These are phyloP conservation scores for Coniferiporia sulphurascens DNA, from an alignment of 1,284 basidiomycete species.

Conservation along the genomic window DNA sequence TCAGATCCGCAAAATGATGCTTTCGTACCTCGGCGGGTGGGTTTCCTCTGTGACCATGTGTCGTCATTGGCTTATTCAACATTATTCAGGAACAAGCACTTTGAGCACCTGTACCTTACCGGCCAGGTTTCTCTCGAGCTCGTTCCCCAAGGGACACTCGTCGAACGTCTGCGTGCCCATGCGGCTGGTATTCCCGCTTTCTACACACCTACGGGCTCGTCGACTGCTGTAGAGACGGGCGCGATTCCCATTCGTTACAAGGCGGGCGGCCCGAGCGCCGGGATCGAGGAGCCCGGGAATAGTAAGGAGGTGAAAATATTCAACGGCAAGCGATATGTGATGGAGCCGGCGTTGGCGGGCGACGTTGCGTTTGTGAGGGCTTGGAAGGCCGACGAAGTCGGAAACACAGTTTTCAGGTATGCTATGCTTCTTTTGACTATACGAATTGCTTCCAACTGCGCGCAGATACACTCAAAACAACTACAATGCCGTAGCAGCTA, in stretches of 20 bases:
- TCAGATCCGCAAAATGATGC: conserved; percentile 81
- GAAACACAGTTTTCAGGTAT: conserved; percentile 81
- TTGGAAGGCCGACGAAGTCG: conserved; percentile 93
- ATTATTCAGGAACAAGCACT: conserved; percentile 63
- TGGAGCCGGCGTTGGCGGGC: conserved; percentile 84
- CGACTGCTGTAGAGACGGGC: conserved; percentile 79
- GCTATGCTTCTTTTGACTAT: conserved; percentile 20
- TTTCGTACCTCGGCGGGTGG: conserved; percentile 84
- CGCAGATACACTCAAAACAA: conserved; percentile 83
- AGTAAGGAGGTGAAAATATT: conserved; percentile 80
- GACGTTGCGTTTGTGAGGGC: conserved; percentile 89
- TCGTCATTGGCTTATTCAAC: background rate
- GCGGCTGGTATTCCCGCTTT: conserved; percentile 96
- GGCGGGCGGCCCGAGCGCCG: conserved; percentile 57
- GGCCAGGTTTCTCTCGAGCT: conserved; percentile 85
- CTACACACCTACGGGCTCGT: conserved; percentile 92
- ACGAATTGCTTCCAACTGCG: background rate
- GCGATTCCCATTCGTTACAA: conserved; percentile 74
- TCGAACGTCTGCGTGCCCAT: conserved; percentile 87
- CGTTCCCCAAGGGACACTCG: conserved; percentile 87
- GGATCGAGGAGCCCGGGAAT: conserved; percentile 65
- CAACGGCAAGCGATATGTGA: conserved; percentile 77
- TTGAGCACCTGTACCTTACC: conserved; percentile 72
- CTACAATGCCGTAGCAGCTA: conserved; percentile 84
- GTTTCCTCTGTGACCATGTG: conserved; percentile 20